These are phyloP conservation scores for Colletotrichum neosansevieriae DNA, from an alignment of 2,329 filamentous ascomycete species.

Conservation along the genomic window DNA sequence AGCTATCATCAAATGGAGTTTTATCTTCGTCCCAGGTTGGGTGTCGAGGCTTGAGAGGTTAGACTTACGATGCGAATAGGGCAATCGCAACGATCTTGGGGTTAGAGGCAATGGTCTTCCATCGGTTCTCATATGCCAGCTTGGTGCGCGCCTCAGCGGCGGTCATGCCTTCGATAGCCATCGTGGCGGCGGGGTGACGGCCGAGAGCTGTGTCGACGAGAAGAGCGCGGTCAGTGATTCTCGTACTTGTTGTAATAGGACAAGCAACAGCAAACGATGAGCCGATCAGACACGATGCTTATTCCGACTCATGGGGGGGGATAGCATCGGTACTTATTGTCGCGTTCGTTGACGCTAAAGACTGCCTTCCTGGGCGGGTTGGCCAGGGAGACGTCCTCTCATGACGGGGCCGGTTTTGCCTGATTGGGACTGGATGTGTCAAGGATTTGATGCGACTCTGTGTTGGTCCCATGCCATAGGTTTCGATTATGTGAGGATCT, in stretches of 20 bases:
- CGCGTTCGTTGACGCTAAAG: too few species aligned
- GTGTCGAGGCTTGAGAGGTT: too few species aligned
- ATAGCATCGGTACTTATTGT: background rate
- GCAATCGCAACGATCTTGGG: constrained; percentile 54
- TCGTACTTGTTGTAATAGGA: background rate
- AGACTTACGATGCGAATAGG: constrained; percentile 54
- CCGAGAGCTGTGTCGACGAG: background rate
- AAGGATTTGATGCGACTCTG: constrained; percentile 28
- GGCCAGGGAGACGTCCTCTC: too few species aligned
- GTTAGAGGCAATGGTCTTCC: constrained; percentile 49
- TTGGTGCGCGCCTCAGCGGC: constrained; percentile 35
- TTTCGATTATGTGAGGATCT: background rate
- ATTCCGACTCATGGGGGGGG: background rate
- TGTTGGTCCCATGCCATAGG: constrained; percentile 20
- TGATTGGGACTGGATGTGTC: constrained; percentile 31
- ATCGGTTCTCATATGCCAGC: constrained; percentile 40
- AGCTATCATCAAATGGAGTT: too few species aligned
- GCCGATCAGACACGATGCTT: background rate
- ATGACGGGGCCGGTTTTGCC: constrained; percentile 29
- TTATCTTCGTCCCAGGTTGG: too few species aligned
- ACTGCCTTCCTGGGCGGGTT: background rate
- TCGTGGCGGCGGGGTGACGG: background rate
- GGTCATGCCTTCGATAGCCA: constrained; percentile 28
- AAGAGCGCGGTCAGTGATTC: background rate
- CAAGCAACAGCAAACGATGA: background rate